Evolutionary conservation across 805 yeast genomes (phyloP).

Genomic region (Saturnispora besseyi): DNA sequence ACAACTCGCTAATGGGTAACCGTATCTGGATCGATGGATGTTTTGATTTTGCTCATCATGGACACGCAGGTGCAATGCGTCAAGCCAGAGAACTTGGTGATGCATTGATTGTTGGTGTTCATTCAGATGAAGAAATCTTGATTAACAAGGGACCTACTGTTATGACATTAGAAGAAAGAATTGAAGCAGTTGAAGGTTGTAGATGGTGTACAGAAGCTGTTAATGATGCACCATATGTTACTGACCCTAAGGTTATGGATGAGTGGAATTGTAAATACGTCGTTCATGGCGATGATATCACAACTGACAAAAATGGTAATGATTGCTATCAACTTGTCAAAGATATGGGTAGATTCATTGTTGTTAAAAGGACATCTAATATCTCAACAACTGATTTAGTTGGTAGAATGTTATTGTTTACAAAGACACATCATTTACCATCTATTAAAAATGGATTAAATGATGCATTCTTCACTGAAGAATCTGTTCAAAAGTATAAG

Average conservation of each 20-base stretch:
- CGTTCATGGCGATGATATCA: constrained; percentile 98
- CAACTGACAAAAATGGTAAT: constrained; percentile 91
- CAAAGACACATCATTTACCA: constrained; percentile 48
- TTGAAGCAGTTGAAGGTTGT: constrained; percentile 80
- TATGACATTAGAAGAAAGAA: constrained; percentile 73
- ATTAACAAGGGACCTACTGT: constrained; percentile 90
- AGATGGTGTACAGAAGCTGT: constrained; percentile 76
- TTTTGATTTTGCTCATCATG: constrained; percentile 96
- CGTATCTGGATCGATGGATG: constrained; percentile 94
- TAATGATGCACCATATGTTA: constrained; percentile 85
- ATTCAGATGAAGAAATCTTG: constrained; percentile 79
- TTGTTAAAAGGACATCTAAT: constrained; percentile 90
- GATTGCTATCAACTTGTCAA: constrained; percentile 86
- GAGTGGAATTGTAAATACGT: constrained; percentile 71
- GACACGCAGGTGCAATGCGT: constrained; percentile 93
- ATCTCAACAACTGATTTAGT: constrained; percentile 94
- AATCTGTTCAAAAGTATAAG: constrained; percentile 34
- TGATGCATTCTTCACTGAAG: constrained; percentile 24
- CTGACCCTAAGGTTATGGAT: constrained; percentile 75
- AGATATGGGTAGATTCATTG: constrained; percentile 74
- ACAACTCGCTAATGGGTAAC: background rate
- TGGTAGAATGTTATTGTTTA: constrained; percentile 66
- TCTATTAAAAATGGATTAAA: constrained; percentile 25
- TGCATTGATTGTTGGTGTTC: constrained; percentile 79
- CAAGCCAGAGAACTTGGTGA: constrained; percentile 83